phyloP scores from a whole-genome alignment of 768 basidiomycete species.

The Mycena floridula region DNA sequence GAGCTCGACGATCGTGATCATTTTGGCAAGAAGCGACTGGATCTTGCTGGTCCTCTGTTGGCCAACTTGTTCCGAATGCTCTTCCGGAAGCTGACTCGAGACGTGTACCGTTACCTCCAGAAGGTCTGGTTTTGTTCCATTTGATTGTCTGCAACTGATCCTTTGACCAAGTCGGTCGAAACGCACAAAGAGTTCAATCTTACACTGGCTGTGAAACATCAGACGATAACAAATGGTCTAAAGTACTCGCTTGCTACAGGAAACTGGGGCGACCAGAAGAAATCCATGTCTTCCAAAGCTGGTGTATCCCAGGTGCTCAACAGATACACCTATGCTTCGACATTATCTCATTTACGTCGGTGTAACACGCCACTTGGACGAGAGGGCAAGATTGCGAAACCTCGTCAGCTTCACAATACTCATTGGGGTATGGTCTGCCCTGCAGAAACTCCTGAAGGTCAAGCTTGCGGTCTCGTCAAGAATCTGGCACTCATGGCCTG shows the following conservation, averaged over 20 bases:
- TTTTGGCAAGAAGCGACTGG: constrained; percentile 96
- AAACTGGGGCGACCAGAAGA: constrained; percentile 99
- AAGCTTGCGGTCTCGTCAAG: constrained; percentile 98
- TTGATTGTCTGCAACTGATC: no score
- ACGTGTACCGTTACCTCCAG: constrained; percentile 94
- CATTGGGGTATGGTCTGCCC: constrained; percentile 99
- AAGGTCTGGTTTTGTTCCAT: constrained; percentile 51
- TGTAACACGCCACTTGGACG: constrained; percentile 98
- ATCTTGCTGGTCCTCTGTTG: constrained; percentile 91
- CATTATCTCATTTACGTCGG: constrained; percentile 93
- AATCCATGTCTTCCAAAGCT: constrained; percentile 95
- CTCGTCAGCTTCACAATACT: constrained; percentile 97
- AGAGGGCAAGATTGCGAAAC: constrained; percentile 98
- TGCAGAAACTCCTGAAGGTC: constrained; percentile 98
- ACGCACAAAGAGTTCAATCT: constrained; percentile 93
- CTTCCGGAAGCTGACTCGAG: constrained; percentile 93
- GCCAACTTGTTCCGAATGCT: constrained; percentile 98
- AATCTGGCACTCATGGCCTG: constrained; percentile 96
- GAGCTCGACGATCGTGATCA: constrained; percentile 99
- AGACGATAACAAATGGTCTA: constrained; percentile 96
- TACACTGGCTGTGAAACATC: constrained; percentile 87
- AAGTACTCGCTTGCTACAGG: constrained; percentile 98
- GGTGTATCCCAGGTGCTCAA: constrained; percentile 99
- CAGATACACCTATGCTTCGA: constrained; percentile 97
- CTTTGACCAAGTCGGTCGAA: constrained; percentile 99